phyloP scores from a whole-genome alignment of 2,329 filamentous ascomycete genomes.

The Aureobasidium sp. region DNA sequence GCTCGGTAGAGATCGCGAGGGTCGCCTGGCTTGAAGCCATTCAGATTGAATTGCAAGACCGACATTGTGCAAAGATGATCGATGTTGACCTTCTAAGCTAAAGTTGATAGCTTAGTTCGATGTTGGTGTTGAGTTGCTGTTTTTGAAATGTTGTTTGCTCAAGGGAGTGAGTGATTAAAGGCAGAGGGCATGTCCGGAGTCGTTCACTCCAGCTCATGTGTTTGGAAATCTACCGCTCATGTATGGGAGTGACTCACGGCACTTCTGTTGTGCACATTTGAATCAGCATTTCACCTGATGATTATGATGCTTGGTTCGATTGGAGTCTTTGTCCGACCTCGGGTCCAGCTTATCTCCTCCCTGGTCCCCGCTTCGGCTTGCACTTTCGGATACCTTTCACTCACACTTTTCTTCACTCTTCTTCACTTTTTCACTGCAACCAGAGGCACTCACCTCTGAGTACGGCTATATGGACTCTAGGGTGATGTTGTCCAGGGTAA shows the following conservation, averaged over 20 bases:
- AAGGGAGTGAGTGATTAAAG: background rate
- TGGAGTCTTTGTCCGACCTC: background rate
- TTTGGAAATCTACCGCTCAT: background rate
- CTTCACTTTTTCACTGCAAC: background rate
- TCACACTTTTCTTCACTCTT: background rate
- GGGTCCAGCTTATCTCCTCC: background rate
- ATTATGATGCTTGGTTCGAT: no score
- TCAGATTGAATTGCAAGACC: slow-evolving; percentile 25
- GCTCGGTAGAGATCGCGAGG: slow-evolving; percentile 21
- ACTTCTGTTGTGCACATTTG: background rate
- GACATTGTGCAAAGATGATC: background rate
- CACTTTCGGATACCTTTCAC: background rate
- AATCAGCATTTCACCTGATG: no score
- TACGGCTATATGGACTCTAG: background rate
- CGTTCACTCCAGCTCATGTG: background rate
- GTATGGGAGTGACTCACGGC: background rate
- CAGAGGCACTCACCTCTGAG: background rate
- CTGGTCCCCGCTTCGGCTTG: background rate
- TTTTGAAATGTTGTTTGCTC: no score
- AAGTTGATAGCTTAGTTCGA: background rate
- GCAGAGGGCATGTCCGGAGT: background rate
- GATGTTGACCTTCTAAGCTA: no score
- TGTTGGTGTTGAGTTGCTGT: background rate
- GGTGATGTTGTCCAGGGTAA: background rate
- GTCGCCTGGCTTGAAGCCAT: slow-evolving; percentile 25